These are phyloP conservation scores for Huntiella bhutanensis DNA, from an alignment of 2,329 filamentous ascomycete genomes.

Conservation along the genomic window DNA sequence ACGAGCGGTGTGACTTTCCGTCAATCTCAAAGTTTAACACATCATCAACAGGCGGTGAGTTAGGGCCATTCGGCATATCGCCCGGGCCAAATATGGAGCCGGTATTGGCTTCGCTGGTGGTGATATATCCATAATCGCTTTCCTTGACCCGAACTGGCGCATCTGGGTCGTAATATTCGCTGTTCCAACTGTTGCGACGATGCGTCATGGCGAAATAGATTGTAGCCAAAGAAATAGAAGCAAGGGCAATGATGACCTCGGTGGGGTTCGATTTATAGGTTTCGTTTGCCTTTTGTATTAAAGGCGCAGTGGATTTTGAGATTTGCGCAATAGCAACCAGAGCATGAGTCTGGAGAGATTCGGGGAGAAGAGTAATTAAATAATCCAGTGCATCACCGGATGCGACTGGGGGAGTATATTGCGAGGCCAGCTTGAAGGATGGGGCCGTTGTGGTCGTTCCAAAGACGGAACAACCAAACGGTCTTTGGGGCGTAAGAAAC, in stretches of 20 bases:
- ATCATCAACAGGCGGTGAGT: slow-evolving; percentile 1
- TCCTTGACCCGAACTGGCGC: slow-evolving; percentile 41
- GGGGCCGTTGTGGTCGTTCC: slow-evolving; percentile 6
- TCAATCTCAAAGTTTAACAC: slow-evolving; percentile 3
- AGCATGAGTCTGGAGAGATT: slow-evolving; percentile 32
- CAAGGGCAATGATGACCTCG: slow-evolving; percentile 26
- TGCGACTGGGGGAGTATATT: slow-evolving; percentile 25
- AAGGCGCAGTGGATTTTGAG: slow-evolving; percentile 25
- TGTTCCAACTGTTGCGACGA: slow-evolving; percentile 29
- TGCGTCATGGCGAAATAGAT: slow-evolving; percentile 26
- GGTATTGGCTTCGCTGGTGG: slow-evolving; percentile 48
- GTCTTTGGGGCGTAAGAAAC: background rate
- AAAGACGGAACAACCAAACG: slow-evolving; percentile 7
- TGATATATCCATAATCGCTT: slow-evolving; percentile 66
- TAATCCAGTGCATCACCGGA: slow-evolving; percentile 31
- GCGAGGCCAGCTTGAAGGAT: slow-evolving; percentile 38
- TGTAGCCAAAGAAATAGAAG: slow-evolving; percentile 28
- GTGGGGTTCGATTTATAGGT: slow-evolving; percentile 30
- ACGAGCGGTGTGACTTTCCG: slow-evolving; percentile 5
- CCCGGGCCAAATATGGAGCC: slow-evolving; percentile 16
- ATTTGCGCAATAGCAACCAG: slow-evolving; percentile 17
- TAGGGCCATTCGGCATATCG: background rate
- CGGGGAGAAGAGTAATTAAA: slow-evolving; percentile 30
- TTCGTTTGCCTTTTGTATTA: slow-evolving; percentile 31
- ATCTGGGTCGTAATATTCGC: slow-evolving; percentile 21